A percentile compares a stretch with the other conserved stretches of the same genome.
These are phyloP conservation scores for Camellia granthamiana DNA, from an alignment of 148 eudicot genomes.

Conservation along the genomic window DNA sequence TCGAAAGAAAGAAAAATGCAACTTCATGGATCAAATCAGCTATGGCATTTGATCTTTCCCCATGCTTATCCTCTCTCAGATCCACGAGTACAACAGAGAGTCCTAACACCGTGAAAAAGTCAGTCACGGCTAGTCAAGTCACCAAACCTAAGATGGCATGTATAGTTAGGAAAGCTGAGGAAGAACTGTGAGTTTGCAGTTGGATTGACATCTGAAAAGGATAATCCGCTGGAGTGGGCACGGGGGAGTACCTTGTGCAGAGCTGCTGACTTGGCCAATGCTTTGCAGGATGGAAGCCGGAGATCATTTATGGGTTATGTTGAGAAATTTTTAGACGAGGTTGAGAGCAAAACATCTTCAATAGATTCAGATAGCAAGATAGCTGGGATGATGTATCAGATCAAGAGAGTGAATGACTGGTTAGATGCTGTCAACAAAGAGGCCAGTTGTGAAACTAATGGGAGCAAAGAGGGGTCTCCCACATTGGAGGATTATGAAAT, in stretches of 20 bases:
- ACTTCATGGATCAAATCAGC: constrained; percentile 48
- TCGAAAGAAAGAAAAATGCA: constrained; percentile 49
- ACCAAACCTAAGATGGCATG: constrained; percentile 28
- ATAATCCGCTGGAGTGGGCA: constrained; percentile 27
- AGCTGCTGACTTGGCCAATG: constrained; percentile 25
- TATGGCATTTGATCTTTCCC: constrained; percentile 44
- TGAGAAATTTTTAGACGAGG: constrained; percentile 44
- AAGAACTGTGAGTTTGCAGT: constrained; percentile 23
- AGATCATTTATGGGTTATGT: constrained; percentile 33
- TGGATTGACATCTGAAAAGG: constrained; percentile 24
- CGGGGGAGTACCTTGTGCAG: constrained; percentile 25
- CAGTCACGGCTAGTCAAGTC: constrained; percentile 2
- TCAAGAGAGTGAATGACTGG: constrained; percentile 48
- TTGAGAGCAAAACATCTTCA: constrained; percentile 23
- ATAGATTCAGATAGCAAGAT: constrained; percentile 19
- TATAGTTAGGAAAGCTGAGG: constrained; percentile 17
- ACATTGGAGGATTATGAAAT: constrained; percentile 18
- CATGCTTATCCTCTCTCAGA: constrained; percentile 9
- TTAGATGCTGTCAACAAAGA: constrained; percentile 30
- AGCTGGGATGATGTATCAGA: constrained; percentile 43
- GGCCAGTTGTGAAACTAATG: background rate
- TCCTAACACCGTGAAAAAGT: constrained; percentile 23
- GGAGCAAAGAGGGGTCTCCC: too few species aligned
- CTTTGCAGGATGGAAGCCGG: constrained; percentile 36
- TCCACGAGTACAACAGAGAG: background rate